Conservation (phyloP, 768 basidiomycete genomes). For the Lactarius sp. region DNA sequence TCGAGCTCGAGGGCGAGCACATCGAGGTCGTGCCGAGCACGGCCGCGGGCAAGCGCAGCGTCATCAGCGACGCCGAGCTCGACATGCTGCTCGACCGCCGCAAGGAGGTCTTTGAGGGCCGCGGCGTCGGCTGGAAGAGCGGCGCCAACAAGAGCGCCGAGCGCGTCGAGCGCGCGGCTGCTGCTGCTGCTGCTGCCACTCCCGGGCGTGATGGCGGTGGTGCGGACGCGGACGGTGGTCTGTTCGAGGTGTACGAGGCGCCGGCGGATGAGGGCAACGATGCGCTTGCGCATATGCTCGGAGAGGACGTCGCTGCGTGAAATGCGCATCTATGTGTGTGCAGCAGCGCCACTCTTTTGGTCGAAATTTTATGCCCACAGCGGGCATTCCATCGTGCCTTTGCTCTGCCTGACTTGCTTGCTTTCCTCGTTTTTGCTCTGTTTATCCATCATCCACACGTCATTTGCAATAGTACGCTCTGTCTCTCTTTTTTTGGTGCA, state of each 20-base stretch:
- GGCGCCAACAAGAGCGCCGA: constrained; percentile 25
- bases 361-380: too few relatives aligned
- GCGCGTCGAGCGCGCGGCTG: not conserved
- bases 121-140: constrained; percentile 72
- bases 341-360: too few relatives aligned
- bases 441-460: not conserved
- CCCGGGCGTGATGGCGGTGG: not conserved
- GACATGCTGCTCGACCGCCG: constrained; percentile 76
- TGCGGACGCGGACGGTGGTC: constrained; percentile 45
- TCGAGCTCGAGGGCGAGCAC: constrained; percentile 82
- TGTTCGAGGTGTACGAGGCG: constrained; percentile 74
- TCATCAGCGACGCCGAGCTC: constrained; percentile 80
- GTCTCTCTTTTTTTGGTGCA: not conserved
- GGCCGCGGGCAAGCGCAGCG: constrained; percentile 58
- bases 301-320: constrained; percentile 33
- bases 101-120: constrained; percentile 63
- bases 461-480: not conserved
- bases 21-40: constrained; percentile 81
- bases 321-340: not conserved
- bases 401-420: too few relatives aligned
- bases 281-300: constrained; percentile 64
- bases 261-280: constrained; percentile 61
- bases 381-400: too few relatives aligned
- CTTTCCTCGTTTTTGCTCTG: not conserved
- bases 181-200: not conserved